phyloP scores from a whole-genome alignment of 2,329 filamentous ascomycete species.

The Zalaria obscura region DNA sequence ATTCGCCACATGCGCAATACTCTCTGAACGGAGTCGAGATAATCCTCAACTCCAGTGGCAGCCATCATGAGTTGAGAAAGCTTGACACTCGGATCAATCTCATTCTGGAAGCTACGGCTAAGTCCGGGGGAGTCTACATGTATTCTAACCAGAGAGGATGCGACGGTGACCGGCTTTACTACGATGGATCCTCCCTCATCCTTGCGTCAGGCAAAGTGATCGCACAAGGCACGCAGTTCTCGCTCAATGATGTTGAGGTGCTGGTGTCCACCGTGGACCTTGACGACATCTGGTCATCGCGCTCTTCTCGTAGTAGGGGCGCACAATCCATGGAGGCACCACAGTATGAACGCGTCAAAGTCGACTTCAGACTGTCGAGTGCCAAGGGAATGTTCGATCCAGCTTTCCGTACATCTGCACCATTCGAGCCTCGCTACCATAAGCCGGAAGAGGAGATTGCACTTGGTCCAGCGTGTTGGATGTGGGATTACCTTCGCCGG shows the following conservation, averaged over 20 bases:
- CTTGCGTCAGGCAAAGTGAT: constrained; percentile 48
- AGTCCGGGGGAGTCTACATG: constrained; percentile 45
- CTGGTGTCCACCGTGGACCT: constrained; percentile 43
- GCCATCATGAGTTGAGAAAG: constrained; percentile 55
- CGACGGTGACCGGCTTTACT: constrained; percentile 47
- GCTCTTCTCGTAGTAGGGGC: constrained; percentile 42
- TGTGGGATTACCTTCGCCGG: constrained; percentile 49
- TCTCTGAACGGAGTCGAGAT: constrained; percentile 51
- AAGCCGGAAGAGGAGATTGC: constrained; percentile 54
- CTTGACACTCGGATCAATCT: constrained; percentile 47
- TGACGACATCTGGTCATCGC: constrained; percentile 53
- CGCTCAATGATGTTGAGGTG: constrained; percentile 41
- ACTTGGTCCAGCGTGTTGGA: constrained; percentile 48
- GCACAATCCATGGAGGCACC: constrained; percentile 39
- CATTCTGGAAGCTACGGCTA: constrained; percentile 51
- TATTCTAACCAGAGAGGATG: constrained; percentile 48
- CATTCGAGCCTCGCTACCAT: constrained; percentile 39
- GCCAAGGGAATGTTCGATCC: constrained; percentile 1
- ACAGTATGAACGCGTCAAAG: constrained; percentile 31
- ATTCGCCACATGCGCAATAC: constrained; percentile 43
- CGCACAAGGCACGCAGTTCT: constrained; percentile 53
- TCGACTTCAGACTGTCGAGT: constrained; percentile 29
- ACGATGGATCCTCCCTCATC: constrained; percentile 49
- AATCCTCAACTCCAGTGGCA: constrained; percentile 51
- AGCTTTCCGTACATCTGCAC: constrained; percentile 30